Percentiles rank a stretch among this genome's conserved stretches.
Conservation (phyloP, 768 basidiomycete species). For the Calocybe cyanea region DNA sequence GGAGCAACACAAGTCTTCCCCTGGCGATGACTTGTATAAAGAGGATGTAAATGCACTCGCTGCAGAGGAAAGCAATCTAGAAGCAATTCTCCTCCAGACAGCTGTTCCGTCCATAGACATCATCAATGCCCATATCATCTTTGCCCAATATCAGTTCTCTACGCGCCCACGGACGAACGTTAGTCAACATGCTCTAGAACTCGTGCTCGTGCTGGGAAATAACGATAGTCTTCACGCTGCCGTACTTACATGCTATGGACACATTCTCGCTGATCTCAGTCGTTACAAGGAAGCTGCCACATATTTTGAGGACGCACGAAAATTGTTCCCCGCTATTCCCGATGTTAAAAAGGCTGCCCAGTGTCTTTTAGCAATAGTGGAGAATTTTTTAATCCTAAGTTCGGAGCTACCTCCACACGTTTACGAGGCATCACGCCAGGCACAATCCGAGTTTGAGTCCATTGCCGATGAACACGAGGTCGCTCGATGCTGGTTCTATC, state of each 20-base stretch:
- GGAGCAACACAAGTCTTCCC: conserved; percentile 5
- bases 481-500: not conserved
- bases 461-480: not conserved
- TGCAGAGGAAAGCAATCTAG: not conserved
- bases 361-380: not conserved
- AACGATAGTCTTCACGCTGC: not conserved
- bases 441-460: not conserved
- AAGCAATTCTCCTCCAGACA: conserved; percentile 11
- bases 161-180: conserved; percentile 15
- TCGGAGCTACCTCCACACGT: not conserved
- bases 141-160: conserved; percentile 14
- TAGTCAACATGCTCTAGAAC: conserved; percentile 6
- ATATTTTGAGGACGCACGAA: not conserved
- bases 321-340: not conserved
- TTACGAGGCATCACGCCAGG: not conserved
- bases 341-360: not conserved
- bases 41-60: not conserved
- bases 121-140: conserved; percentile 16
- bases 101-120: not conserved
- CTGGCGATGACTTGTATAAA: conserved; percentile 11
- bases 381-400: not conserved
- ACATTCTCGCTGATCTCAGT: not conserved
- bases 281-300: not conserved
- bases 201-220: not conserved
- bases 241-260: not conserved